Evolutionary conservation across 208 protist genomes (phyloP).

Genomic region (Polymyxa betae): DNA sequence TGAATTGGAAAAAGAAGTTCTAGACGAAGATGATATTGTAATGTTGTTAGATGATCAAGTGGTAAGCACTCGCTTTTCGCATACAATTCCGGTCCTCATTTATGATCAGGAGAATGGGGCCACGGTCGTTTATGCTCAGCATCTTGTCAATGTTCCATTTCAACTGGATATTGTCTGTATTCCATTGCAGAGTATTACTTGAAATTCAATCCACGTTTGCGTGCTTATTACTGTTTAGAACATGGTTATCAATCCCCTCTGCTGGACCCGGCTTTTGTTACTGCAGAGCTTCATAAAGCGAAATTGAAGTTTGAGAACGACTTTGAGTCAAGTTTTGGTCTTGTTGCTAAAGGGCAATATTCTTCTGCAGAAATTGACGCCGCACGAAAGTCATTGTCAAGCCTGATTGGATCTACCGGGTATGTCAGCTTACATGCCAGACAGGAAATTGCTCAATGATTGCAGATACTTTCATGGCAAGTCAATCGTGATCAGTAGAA

Average conservation of each 20-base stretch:
- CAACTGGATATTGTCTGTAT: conserved; percentile 43
- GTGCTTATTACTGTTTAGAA: too few relatives aligned
- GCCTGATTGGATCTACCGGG: conserved; percentile 35
- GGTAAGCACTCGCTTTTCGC: too few relatives aligned
- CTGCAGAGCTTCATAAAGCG: not conserved
- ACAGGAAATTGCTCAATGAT: not conserved
- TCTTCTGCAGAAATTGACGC: not conserved
- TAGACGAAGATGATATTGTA: not conserved
- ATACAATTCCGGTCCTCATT: too few relatives aligned
- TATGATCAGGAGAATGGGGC: not conserved
- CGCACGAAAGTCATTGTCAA: not conserved
- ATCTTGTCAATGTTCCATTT: not conserved
- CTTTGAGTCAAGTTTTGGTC: not conserved
- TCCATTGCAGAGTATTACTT: not conserved
- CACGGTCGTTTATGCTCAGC: conserved; percentile 38
- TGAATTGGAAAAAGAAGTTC: not conserved
- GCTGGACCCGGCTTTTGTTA: not conserved
- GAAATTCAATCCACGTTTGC: too few relatives aligned
- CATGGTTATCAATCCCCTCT: not conserved
- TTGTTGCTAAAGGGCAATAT: not conserved
- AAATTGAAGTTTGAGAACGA: not conserved
- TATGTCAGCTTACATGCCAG: not conserved
- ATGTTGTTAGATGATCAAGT: not conserved
- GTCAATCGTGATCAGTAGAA: not conserved
- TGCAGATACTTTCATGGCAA: conserved; percentile 1